phyloP scores from a whole-genome alignment of 805 yeast genomes.

The Clavispora santaluciae region DNA sequence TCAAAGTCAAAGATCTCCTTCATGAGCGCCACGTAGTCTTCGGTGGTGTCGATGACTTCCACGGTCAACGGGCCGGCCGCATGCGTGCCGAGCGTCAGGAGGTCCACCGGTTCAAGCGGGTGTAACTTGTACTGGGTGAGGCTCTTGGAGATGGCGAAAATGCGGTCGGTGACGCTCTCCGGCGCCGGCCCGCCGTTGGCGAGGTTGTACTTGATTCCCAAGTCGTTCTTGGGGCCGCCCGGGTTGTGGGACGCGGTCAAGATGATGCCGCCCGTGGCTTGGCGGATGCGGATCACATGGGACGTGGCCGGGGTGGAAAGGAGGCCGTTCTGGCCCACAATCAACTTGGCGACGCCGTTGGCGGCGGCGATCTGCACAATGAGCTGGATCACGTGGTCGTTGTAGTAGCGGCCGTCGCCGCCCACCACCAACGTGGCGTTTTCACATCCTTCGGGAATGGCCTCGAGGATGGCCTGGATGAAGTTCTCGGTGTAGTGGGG shows the following conservation, averaged over 20 bases:
- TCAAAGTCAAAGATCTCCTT: constrained; percentile 85
- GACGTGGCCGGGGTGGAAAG: constrained; percentile 96
- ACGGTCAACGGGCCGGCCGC: constrained; percentile 55
- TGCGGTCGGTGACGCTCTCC: constrained; percentile 84
- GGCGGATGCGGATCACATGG: constrained; percentile 73
- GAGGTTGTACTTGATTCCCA: constrained; percentile 93
- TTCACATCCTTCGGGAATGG: constrained; percentile 85
- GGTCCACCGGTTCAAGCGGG: constrained; percentile 61
- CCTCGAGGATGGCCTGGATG: constrained; percentile 75
- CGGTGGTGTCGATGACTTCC: constrained; percentile 79
- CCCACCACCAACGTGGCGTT: constrained; percentile 83
- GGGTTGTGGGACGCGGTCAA: constrained; percentile 97
- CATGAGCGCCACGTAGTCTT: constrained; percentile 72
- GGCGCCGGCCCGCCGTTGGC: constrained; percentile 99
- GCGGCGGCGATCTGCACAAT: constrained; percentile 85
- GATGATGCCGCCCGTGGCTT: constrained; percentile 90
- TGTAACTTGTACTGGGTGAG: constrained; percentile 59
- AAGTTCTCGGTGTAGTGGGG: constrained; percentile 87
- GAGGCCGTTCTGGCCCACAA: constrained; percentile 84
- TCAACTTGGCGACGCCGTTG: constrained; percentile 79
- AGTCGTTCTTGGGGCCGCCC: constrained; percentile 88
- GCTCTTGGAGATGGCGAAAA: constrained; percentile 62
- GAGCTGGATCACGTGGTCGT: constrained; percentile 71
- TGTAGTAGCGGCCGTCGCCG: constrained; percentile 95
- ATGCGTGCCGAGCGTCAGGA: constrained; percentile 53